phyloP scores from a whole-genome alignment of 495 filamentous ascomycete species.

The Penicillium subrubescens region DNA sequence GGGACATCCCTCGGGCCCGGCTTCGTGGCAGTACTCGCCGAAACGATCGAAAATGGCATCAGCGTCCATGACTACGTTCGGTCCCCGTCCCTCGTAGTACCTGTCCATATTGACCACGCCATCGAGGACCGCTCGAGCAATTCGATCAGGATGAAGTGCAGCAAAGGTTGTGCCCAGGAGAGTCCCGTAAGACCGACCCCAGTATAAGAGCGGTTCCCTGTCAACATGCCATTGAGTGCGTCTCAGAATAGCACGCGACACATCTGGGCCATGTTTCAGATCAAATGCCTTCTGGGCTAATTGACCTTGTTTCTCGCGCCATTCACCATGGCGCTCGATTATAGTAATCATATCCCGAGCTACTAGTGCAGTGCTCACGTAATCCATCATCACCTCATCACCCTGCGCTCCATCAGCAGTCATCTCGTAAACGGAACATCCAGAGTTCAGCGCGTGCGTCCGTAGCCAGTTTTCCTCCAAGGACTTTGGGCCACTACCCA shows the following conservation, averaged over 20 bases:
- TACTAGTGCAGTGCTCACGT: conserved; percentile 50
- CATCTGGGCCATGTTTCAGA: conserved; percentile 32
- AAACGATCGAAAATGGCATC: conserved; percentile 53
- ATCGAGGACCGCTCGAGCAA: conserved; percentile 53
- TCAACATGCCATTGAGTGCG: conserved; percentile 39
- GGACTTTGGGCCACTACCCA: conserved; percentile 36
- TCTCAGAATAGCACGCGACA: conserved; percentile 25
- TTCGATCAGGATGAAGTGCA: conserved; percentile 54
- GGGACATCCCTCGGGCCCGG: conserved; percentile 41
- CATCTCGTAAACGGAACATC: conserved; percentile 37
- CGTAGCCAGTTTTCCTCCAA: conserved; percentile 53
- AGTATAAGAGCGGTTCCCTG: conserved; percentile 56
- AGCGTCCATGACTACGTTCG: conserved; percentile 49
- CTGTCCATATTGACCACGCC: conserved; percentile 56
- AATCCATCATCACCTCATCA: conserved; percentile 44
- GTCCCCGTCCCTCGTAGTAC: conserved; percentile 43
- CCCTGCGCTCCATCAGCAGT: conserved; percentile 21
- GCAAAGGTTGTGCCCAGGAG: conserved; percentile 61
- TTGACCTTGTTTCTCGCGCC: conserved; percentile 40
- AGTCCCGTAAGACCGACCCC: conserved; percentile 72
- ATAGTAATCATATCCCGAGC: conserved; percentile 55
- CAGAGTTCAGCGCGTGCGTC: conserved; percentile 43
- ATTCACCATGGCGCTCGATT: conserved; percentile 51
- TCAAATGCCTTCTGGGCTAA: conserved; percentile 32
- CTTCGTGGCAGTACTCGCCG: conserved; percentile 49